These are phyloP conservation scores for Cyberlindnera veronae DNA, from an alignment of 805 yeast species.

Conservation along the genomic window DNA sequence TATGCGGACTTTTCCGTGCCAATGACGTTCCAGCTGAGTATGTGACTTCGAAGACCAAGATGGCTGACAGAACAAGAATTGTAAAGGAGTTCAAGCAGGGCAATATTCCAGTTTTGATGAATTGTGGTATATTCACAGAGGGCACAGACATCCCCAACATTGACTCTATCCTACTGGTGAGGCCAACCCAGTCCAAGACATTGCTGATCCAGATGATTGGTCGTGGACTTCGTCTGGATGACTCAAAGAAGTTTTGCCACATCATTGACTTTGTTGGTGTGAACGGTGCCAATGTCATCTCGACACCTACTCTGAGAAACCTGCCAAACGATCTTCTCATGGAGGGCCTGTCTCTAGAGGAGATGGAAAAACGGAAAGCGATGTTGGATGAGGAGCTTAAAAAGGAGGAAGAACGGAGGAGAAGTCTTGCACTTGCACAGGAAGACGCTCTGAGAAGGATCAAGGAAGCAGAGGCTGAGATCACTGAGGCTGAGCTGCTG, in stretches of 20 bases:
- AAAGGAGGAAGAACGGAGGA: slow-evolving; percentile 8
- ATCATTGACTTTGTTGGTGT: slow-evolving; percentile 76
- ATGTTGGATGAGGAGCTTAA: slow-evolving; percentile 19
- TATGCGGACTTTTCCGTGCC: slow-evolving; percentile 49
- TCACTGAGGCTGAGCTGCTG: background rate
- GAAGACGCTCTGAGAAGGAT: slow-evolving; percentile 11
- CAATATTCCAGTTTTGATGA: slow-evolving; percentile 66
- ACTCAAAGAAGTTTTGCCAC: slow-evolving; percentile 63
- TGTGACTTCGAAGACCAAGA: slow-evolving; percentile 64
- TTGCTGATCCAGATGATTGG: slow-evolving; percentile 87
- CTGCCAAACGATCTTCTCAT: slow-evolving; percentile 20
- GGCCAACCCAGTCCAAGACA: slow-evolving; percentile 77
- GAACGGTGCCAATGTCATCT: slow-evolving; percentile 47
- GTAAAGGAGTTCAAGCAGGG: slow-evolving; percentile 61
- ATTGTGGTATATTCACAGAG: slow-evolving; percentile 89
- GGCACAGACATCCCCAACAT: slow-evolving; percentile 93
- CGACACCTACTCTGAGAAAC: slow-evolving; percentile 51
- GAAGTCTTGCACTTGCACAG: background rate
- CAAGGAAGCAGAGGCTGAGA: slow-evolving; percentile 1
- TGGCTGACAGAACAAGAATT: slow-evolving; percentile 45
- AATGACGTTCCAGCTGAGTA: slow-evolving; percentile 67
- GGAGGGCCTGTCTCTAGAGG: slow-evolving; percentile 32
- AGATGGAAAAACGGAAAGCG: slow-evolving; percentile 28
- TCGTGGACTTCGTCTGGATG: slow-evolving; percentile 69
- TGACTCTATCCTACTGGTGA: slow-evolving; percentile 70